These are phyloP conservation scores for Auriscalpium vulgare DNA, from an alignment of 768 basidiomycete genomes.

Conservation along the genomic window DNA sequence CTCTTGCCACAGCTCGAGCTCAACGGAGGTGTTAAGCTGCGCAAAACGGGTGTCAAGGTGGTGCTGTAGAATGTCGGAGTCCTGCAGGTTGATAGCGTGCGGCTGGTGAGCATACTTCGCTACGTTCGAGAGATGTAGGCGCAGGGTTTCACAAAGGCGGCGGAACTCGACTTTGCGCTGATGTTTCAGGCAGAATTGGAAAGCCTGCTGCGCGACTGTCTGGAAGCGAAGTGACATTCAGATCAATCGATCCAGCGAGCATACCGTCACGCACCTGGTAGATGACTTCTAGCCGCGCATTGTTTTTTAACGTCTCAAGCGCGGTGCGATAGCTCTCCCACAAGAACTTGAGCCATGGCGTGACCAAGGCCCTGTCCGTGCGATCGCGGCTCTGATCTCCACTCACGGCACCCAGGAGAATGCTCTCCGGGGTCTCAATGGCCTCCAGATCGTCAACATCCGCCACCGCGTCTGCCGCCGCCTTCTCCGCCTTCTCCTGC, in stretches of 20 bases:
- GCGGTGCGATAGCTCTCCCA: conserved; percentile 98
- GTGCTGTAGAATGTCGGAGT: conserved; percentile 89
- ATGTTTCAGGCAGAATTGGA: conserved; percentile 92
- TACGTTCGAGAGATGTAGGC: conserved; percentile 89
- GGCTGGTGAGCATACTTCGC: conserved; percentile 92
- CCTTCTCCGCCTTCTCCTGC: conserved; percentile 78
- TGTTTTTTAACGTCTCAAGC: conserved; percentile 93
- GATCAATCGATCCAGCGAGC: not conserved
- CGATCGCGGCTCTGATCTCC: conserved; percentile 89
- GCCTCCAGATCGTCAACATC: conserved; percentile 96
- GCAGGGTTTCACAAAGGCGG: conserved; percentile 90
- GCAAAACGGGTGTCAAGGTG: conserved; percentile 96
- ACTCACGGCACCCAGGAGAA: conserved; percentile 83
- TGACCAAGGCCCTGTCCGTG: conserved; percentile 90
- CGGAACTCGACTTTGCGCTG: conserved; percentile 96
- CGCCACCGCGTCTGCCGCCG: conserved; percentile 45
- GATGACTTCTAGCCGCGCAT: conserved; percentile 82
- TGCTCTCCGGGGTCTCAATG: conserved; percentile 89
- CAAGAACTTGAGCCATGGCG: conserved; percentile 96
- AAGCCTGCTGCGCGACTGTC: conserved; percentile 96
- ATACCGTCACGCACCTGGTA: conserved; percentile 67
- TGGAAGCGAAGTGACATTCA: conserved; percentile 23
- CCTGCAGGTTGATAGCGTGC: conserved; percentile 91
- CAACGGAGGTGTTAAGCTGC: conserved; percentile 92
- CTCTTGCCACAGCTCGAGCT: conserved; percentile 98